Percentiles rank a stretch among this genome's conserved stretches.
phyloP scores from a whole-genome alignment of 768 basidiomycete species.

The Sporobolomyces phaffii region DNA sequence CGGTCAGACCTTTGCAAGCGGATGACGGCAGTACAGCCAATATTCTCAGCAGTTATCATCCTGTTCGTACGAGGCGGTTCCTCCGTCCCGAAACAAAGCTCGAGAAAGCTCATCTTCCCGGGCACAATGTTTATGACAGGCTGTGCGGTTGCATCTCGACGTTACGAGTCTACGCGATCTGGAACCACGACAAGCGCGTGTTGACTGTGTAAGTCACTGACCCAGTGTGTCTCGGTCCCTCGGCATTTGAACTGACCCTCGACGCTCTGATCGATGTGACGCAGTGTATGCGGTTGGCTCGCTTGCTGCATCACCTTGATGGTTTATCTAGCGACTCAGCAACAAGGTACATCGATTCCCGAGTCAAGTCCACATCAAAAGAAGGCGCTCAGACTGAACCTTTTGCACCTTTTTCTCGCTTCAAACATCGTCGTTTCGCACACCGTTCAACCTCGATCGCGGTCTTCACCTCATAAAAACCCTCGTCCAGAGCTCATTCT shows the following conservation, averaged over 20 bases:
- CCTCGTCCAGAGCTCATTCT: background rate
- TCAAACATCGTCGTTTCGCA: no score
- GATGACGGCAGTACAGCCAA: background rate
- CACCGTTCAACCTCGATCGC: no score
- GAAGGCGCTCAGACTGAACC: no score
- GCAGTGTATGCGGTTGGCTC: background rate
- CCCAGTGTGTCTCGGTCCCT: background rate
- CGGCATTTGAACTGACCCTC: no score
- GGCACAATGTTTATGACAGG: no score
- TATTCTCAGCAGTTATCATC: background rate
- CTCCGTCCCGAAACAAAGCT: no score
- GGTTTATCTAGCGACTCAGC: background rate
- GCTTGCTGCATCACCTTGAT: background rate
- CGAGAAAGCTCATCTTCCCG: no score
- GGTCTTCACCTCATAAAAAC: no score
- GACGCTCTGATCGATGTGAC: no score
- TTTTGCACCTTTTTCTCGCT: no score
- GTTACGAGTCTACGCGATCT: background rate
- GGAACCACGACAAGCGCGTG: background rate
- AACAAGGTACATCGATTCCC: background rate
- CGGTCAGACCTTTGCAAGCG: background rate
- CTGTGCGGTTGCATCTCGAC: background rate
- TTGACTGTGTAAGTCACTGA: background rate
- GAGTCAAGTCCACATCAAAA: background rate
- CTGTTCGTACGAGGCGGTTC: background rate